These are phyloP conservation scores for Carpinus fangiana DNA, from an alignment of 306 rosid genomes.

Conservation along the genomic window DNA sequence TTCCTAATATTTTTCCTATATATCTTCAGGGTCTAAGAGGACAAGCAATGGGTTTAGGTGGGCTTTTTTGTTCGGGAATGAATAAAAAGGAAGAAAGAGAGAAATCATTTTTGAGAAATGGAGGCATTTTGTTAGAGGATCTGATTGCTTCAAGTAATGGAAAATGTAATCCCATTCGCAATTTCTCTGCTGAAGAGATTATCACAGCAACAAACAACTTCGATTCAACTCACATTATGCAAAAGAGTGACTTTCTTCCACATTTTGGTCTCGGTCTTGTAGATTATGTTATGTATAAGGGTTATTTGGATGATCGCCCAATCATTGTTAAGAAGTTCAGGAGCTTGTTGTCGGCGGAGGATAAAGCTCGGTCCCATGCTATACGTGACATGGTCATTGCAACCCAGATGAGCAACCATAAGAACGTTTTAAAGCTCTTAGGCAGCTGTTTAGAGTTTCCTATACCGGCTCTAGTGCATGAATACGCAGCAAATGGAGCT, in stretches of 20 bases:
- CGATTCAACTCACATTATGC: too few species aligned
- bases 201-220: neutral
- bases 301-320: neutral
- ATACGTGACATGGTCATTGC: neutral
- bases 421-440: neutral
- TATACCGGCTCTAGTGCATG: neutral
- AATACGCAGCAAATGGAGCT: neutral
- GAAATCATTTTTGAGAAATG: neutral
- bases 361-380: neutral
- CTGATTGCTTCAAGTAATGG: neutral
- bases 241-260: too few species aligned
- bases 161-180: neutral
- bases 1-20: too few species aligned
- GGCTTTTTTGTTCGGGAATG: neutral
- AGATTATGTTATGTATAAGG: neutral
- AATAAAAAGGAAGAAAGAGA: neutral
- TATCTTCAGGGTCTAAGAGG: neutral
- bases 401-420: neutral
- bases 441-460: constrained; percentile 7
- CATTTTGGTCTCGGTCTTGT: too few species aligned
- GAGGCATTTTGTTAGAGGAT: neutral
- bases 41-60: neutral
- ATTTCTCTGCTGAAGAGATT: neutral
- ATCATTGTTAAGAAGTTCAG: neutral
- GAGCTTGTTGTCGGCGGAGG: too few species aligned